phyloP scores from a whole-genome alignment of 1,284 basidiomycete genomes.

The Apiotrichum porosum region DNA sequence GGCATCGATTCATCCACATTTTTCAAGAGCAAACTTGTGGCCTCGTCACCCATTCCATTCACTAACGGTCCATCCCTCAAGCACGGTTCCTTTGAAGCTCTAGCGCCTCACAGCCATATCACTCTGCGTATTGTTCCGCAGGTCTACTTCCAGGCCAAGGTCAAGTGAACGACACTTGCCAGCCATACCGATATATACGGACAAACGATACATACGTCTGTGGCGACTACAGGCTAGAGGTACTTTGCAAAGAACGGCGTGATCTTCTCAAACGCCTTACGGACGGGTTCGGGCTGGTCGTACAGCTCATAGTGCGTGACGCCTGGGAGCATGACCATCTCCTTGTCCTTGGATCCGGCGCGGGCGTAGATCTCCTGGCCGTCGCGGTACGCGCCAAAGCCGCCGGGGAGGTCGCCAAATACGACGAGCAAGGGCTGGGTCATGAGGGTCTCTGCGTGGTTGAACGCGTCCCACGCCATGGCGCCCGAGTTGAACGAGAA shows the following conservation, averaged over 20 bases:
- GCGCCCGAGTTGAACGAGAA: slow-evolving; percentile 4
- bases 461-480: slow-evolving; percentile 3
- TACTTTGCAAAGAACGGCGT: slow-evolving; percentile 6
- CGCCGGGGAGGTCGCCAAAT: slow-evolving; percentile 1
- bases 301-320: slow-evolving; percentile 9
- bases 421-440: slow-evolving; percentile 5
- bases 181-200: too few species aligned
- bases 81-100: too few species aligned
- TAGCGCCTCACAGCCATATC: too few species aligned
- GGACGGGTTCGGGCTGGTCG: not conserved
- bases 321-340: not conserved
- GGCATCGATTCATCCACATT: too few species aligned
- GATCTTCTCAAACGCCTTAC: not conserved
- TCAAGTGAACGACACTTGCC: too few species aligned
- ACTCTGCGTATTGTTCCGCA: too few species aligned
- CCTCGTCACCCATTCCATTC: too few species aligned
- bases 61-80: too few species aligned
- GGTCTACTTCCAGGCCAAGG: too few species aligned
- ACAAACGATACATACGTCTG: too few species aligned
- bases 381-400: slow-evolving; percentile 6
- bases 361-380: slow-evolving; percentile 6
- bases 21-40: too few species aligned
- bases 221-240: too few species aligned
- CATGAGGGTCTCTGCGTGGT: not conserved
- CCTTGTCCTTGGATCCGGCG: slow-evolving; percentile 5